Base-by-base conservation (phyloP, 1,284 basidiomycete species). In the Phylloporus gajari region DNA sequence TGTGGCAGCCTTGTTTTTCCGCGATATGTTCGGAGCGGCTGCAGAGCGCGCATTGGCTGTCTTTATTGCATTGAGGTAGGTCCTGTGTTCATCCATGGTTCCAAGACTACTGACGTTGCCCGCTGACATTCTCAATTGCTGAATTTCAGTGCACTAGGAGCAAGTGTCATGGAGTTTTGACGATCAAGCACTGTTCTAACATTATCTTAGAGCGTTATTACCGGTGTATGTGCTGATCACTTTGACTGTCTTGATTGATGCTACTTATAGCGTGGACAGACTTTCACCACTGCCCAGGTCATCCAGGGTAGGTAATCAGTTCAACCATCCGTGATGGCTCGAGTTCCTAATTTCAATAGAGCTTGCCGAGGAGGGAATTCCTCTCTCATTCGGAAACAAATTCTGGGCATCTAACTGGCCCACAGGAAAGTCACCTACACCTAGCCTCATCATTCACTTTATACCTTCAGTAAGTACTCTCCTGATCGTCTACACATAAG, bases 1-100 rank as follows among this genome's bases (percentile, higher is more conserved):
- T 0, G 87, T 91, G 21, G 90, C 90, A 2, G 83, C 88, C 0
- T 72, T 88, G 53, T 91, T 90, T 76, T 90, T 91, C 75, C 75
- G 78, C 62, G 86, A 89, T 53, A 88, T 91, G 51, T 91, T 90
- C 69, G 90, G 89, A 21, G 68, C 75, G 0, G 70, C 79, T 0
- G 88, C 88, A 0, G 81, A 87, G 74, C 84, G 83, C 65, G 89
- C 87, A 1, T 76, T 91, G 25, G 85, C 86, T 0, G 85, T 86
- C 0, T 88, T 90, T 67, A 85, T 90, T 51, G 89, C 88, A 9
- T 80, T 90, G 23, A 89, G 88, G 86, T 86, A 44, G 0, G 68
- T 63, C 32, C 6, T 5, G 13, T 3, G 11, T 44, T 42, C 23
- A 2, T 48, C 32, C 23, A 13, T 32, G 12, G 23, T 3, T 48